Evolutionary conservation across 2,329 filamentous ascomycete species (phyloP).

Genomic region (Diaporthe caulivora): DNA sequence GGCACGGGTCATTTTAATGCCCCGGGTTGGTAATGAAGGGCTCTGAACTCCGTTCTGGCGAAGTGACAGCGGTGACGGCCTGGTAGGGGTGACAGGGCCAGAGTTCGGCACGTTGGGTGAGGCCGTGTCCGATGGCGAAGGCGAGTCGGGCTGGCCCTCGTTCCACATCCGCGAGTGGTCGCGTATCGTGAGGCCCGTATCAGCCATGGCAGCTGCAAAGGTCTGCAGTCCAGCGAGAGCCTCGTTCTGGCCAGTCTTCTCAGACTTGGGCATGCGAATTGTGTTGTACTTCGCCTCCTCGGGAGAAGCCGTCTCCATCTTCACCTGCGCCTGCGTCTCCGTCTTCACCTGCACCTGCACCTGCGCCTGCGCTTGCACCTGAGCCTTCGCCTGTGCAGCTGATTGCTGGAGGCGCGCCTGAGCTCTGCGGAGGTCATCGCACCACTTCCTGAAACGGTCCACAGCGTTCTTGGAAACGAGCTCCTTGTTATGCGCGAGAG

Average conservation of each 20-base stretch:
- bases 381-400: slow-evolving; percentile 45
- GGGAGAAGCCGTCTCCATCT: neutral
- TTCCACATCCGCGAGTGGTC: slow-evolving; percentile 73
- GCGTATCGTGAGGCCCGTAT: slow-evolving; percentile 44
- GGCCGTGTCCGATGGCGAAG: slow-evolving; percentile 55
- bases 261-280: neutral
- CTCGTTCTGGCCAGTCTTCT: neutral
- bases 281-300: slow-evolving; percentile 1
- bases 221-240: neutral
- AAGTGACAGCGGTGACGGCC: slow-evolving; percentile 23
- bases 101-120: slow-evolving; percentile 1
- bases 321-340: neutral
- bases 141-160: slow-evolving; percentile 72
- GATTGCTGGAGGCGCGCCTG: neutral
- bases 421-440: slow-evolving; percentile 73
- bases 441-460: slow-evolving; percentile 85
- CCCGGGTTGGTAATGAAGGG: neutral
- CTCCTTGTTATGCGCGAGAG: slow-evolving; percentile 78
- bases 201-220: neutral
- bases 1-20: neutral
- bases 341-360: no score
- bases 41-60: neutral
- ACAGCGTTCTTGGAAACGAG: slow-evolving; percentile 84
- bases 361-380: neutral
- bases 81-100: slow-evolving; percentile 25